Evolutionary conservation across 2,329 filamentous ascomycete genomes (phyloP), one percentile per base, ranked within the genome.

Genomic region (Pseudocercospora crystallina): DNA sequence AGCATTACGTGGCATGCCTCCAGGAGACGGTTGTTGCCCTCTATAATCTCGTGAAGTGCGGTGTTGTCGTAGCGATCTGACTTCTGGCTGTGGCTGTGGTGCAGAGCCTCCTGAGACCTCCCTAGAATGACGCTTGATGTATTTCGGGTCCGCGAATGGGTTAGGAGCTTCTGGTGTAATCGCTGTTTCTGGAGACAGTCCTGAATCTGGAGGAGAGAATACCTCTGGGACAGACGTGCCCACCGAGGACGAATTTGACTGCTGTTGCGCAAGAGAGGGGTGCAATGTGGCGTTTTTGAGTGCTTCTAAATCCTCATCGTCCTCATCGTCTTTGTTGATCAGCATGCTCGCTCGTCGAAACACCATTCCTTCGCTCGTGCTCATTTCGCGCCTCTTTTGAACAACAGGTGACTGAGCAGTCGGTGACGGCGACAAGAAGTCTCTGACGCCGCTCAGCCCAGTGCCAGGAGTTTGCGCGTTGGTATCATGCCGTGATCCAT

Each of bases 281-380:
- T 29, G 41, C 17, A 36, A 43, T 30, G 40, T 20, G 20, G 26
- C 13, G 11, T 13, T 5, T 39, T 40, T 33, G 8, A 38, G 47
- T 31, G 20, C 48, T 14, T 51, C 33, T 12, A 36, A 40, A 12
- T 51, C 40, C 31, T 58, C 51, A 15, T 61, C 59, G 8, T 62
- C 55, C n/a, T 57, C 54, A 11, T 61, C 54, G 14, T 61, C 56
- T 2, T 46, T 48, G n/a, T 61, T 55, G 26, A 57, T 60, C 54
- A 66, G 43, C 34, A 62, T 63, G 43, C 65, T 68, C 3, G 63
- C 64, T 33, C 65, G 54, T n/a, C 65, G 56, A 9, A 68, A 53
- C 8, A 56, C 59, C 61, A 62, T 62, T 35, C 64, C 65, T 51
- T 68, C 65, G 32, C 53, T 62, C 10, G 57, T 49, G 32, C 56